Evolutionary conservation across 2,329 filamentous ascomycete genomes (phyloP), one percentile per base, ranked within the genome.

Genomic region (Ophiostoma angusticollis): DNA sequence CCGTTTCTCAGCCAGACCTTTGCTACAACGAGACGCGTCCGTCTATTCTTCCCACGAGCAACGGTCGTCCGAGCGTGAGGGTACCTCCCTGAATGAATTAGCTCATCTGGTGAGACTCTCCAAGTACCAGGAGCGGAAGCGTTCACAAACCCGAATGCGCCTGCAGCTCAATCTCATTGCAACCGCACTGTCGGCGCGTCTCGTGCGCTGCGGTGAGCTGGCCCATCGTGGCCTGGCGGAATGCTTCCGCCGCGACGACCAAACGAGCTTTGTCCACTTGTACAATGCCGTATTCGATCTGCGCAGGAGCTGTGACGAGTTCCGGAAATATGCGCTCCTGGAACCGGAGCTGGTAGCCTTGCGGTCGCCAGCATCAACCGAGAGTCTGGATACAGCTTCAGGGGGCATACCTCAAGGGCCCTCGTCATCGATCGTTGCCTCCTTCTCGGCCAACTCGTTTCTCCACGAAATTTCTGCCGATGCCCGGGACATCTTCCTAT

Each of bases 251-350:
- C 74, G 72, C 36, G 83, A 86, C 54, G 80, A 91, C 60, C 84
- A 84, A 63, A 79, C 79, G 52, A 72, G 67, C 44, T 91, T 91
- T 64, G 73, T 77, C 27, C 71, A 68, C 46, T 61, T 91, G 31
- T 85, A 83, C 58, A 80, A 79, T 65, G 80, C 82, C 41, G 71
- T 89, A 42, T 78, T 85, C 58, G 78, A 87, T 63, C 80, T 87
- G 46, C 74, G 80, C 54, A 78, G 76, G 57, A 84, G 80, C 53
- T 84, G 80, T 60, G 78, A 84, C 50, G 77, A 79, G 49, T 75
- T 77, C 30, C 70, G 78, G 43, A 74, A 76, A 44, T 84, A 77
- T 61, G 79, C 80, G 36, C 62, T 83, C 33, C 60, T 83, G 56
- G 80, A 84, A 50, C 78, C 79, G 2, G 80, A 85, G 52, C 67